Conservation (phyloP, 768 basidiomycete genomes). For the Candolleomyces aberdarensis region DNA sequence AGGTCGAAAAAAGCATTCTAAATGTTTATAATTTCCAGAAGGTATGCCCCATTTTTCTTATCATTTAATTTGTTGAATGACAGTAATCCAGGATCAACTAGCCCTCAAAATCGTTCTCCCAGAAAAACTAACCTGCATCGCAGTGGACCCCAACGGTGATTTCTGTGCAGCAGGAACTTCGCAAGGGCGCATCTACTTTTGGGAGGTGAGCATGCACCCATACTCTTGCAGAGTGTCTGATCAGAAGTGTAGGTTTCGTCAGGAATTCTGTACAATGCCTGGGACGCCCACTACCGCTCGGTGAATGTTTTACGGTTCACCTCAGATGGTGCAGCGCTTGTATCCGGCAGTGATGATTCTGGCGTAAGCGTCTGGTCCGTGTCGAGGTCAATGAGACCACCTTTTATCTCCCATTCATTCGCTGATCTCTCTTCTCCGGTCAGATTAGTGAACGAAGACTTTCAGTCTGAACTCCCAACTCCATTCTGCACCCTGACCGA, state of each 20-base stretch:
- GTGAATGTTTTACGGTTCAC: conserved; percentile 84
- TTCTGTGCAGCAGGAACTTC: conserved; percentile 87
- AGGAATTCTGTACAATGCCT: conserved; percentile 88
- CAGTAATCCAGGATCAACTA: conserved; percentile 74
- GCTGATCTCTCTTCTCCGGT: conserved; percentile 12
- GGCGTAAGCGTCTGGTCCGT: conserved; percentile 87
- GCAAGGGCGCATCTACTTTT: conserved; percentile 88
- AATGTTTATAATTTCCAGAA: conserved; percentile 95
- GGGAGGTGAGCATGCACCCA: conserved; percentile 73
- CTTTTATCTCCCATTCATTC: conserved; percentile 10
- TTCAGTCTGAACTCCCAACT: conserved; percentile 71
- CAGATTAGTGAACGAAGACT: conserved; percentile 74
- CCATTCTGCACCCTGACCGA: conserved; percentile 83
- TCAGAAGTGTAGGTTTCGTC: conserved; percentile 63
- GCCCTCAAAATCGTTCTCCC: conserved; percentile 83
- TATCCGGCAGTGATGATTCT: conserved; percentile 91
- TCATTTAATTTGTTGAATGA: conserved; percentile 1
- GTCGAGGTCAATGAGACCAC: conserved; percentile 60
- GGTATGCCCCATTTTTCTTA: conserved; percentile 27
- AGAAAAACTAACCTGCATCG: conserved; percentile 82
- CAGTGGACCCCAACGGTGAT: conserved; percentile 66
- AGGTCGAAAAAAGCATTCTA: conserved; percentile 84
- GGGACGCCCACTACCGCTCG: conserved; percentile 95
- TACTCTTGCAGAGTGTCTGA: neutral
- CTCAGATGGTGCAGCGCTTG: conserved; percentile 70